These are phyloP conservation scores for Fraxinus quadrangulata DNA, from an alignment of 257 asterid genomes.

Conservation along the genomic window DNA sequence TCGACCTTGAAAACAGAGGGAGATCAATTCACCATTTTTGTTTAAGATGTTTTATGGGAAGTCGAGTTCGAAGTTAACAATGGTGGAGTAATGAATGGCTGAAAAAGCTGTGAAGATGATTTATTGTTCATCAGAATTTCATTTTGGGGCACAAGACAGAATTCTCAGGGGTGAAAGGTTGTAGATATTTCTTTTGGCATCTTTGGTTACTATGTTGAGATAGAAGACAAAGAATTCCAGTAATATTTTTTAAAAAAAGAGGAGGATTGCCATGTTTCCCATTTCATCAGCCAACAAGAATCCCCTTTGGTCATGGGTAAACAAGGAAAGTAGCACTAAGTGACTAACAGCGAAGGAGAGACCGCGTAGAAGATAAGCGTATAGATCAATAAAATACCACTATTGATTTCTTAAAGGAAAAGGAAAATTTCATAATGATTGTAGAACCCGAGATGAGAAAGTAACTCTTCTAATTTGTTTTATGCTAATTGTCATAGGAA, in stretches of 20 bases:
- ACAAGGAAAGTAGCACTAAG: no score
- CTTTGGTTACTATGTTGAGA: background rate
- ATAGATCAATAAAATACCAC: background rate
- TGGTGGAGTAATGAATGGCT: background rate
- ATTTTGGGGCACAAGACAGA: background rate
- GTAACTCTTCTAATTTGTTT: background rate
- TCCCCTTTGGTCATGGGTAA: no score
- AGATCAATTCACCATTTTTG: background rate
- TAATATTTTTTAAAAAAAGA: no score
- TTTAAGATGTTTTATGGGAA: background rate
- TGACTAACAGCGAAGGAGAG: no score
- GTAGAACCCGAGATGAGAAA: background rate
- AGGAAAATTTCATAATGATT: background rate
- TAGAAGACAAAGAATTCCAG: no score
- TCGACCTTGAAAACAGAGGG: background rate
- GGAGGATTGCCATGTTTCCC: no score
- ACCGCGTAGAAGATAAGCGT: no score
- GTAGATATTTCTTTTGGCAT: background rate
- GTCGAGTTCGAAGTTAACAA: background rate
- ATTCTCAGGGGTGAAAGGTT: background rate
- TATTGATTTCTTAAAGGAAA: conserved; percentile 11
- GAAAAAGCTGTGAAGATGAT: background rate
- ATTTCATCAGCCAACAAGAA: no score
- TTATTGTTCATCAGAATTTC: background rate
- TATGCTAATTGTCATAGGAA: conserved; percentile 47